phyloP scores from a whole-genome alignment of 208 protist genomes.

The Acanthamoeba lenticulata region DNA sequence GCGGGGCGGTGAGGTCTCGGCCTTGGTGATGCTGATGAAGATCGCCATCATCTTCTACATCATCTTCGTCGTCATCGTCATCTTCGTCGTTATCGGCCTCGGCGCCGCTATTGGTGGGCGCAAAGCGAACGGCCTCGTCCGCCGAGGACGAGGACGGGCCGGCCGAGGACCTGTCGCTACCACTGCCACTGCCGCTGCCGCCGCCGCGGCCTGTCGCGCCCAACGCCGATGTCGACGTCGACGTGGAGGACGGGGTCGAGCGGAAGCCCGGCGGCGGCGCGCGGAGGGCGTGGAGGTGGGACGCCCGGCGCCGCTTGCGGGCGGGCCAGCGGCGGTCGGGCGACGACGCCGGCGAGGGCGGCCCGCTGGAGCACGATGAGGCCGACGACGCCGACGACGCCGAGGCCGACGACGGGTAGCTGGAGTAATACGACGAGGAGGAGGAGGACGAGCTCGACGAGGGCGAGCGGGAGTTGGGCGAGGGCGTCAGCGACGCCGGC shows the following conservation, averaged over 20 bases:
- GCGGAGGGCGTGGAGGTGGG: too few species aligned
- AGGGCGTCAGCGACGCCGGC: neutral
- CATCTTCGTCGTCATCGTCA: too few species aligned
- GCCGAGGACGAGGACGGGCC: too few species aligned
- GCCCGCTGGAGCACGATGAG: neutral
- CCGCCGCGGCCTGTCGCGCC: neutral
- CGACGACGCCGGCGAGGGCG: neutral
- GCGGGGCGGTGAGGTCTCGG: too few species aligned
- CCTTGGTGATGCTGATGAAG: too few species aligned
- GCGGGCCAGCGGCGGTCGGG: neutral
- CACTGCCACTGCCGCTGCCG: neutral
- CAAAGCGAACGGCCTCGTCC: too few species aligned
- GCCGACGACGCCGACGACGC: neutral
- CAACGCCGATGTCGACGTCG: neutral
- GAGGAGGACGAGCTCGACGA: neutral
- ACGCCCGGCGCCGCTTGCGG: neutral
- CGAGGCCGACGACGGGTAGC: neutral
- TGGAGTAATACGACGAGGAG: neutral
- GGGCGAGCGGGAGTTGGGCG: too few species aligned
- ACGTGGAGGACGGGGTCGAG: neutral
- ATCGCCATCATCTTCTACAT: too few species aligned
- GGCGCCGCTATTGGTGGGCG: too few species aligned
- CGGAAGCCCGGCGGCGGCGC: too few species aligned
- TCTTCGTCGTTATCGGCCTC: too few species aligned
- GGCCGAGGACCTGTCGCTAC: too few species aligned